phyloP scores from a whole-genome alignment of 352 stramenopile species.

The Pythium sp. region DNA sequence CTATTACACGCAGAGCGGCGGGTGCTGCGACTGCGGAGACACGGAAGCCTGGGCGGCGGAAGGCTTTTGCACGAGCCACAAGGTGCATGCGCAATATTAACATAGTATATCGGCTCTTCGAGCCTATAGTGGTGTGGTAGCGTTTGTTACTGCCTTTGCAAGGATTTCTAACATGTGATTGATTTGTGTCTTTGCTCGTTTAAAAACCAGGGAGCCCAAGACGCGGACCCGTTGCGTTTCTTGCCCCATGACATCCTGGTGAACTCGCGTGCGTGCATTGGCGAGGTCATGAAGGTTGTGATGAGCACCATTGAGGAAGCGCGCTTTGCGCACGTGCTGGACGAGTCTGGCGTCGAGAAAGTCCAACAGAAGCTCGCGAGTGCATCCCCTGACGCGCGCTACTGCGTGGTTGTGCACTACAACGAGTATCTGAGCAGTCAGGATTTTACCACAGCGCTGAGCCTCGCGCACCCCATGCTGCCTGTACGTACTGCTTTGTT shows the following conservation, averaged over 20 bases:
- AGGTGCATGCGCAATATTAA: constrained; percentile 29
- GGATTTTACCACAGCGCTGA: constrained; percentile 77
- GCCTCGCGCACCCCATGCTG: constrained; percentile 64
- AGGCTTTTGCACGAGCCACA: constrained; percentile 95
- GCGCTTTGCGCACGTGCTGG: constrained; percentile 52
- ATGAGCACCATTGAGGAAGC: constrained; percentile 64
- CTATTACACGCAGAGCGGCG: constrained; percentile 93
- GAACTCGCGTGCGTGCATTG: constrained; percentile 59
- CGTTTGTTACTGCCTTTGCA: neutral
- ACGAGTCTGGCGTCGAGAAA: constrained; percentile 43
- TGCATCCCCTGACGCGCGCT: constrained; percentile 58
- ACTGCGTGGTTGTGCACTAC: constrained; percentile 91
- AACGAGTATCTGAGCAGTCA: constrained; percentile 91
- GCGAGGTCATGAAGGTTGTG: constrained; percentile 67
- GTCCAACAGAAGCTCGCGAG: constrained; percentile 46
- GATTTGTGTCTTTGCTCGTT: neutral
- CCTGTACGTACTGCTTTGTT: constrained; percentile 31
- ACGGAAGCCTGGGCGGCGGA: constrained; percentile 93
- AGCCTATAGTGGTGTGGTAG: neutral
- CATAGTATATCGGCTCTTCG: neutral
- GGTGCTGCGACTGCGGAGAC: constrained; percentile 98
- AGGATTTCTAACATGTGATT: neutral
- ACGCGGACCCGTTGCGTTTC: constrained; percentile 60
- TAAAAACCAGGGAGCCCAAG: constrained; percentile 56
- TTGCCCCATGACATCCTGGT: constrained; percentile 51